Evolutionary conservation across 768 basidiomycete species (phyloP).

Genomic region (Mycena filopes): DNA sequence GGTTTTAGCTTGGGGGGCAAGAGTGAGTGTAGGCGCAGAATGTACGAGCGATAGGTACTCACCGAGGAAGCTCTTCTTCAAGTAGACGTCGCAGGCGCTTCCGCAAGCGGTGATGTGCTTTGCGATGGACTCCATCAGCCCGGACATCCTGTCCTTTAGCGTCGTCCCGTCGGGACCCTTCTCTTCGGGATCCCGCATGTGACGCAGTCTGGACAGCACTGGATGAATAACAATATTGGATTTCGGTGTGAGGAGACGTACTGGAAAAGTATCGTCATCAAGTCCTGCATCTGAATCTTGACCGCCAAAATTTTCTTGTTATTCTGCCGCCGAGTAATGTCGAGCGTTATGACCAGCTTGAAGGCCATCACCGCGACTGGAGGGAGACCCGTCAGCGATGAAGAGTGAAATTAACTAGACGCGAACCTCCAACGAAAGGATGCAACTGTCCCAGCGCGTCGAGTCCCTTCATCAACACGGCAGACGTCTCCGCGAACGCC

Average conservation of each 20-base stretch:
- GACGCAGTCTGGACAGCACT: conserved; percentile 20
- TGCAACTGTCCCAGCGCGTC: conserved; percentile 37
- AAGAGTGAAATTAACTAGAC: not conserved
- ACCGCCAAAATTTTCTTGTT: conserved; percentile 53
- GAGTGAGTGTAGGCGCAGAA: not conserved
- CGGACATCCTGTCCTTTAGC: conserved; percentile 41
- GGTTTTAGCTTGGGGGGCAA: conserved; percentile 36
- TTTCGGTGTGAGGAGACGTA: conserved; percentile 32
- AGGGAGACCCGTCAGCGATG: not conserved
- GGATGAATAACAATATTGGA: not conserved
- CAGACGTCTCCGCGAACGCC: conserved; percentile 36
- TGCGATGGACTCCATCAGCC: conserved; percentile 40
- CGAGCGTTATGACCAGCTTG: conserved; percentile 52
- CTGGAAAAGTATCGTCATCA: conserved; percentile 56
- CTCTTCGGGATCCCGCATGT: conserved; percentile 30
- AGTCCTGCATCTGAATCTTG: conserved; percentile 54
- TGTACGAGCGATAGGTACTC: not conserved
- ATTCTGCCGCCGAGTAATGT: conserved; percentile 54
- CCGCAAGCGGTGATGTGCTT: conserved; percentile 51
- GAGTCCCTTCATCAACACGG: conserved; percentile 37
- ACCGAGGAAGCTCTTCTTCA: conserved; percentile 46
- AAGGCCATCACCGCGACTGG: conserved; percentile 55
- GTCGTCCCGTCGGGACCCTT: conserved; percentile 40
- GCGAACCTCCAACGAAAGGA: conserved; percentile 37
- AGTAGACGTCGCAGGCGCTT: conserved; percentile 51